Percentiles rank a stretch among this genome's conserved stretches.
Evolutionary conservation across 805 yeast genomes (phyloP).

Genomic region (Suhomyces sp.): DNA sequence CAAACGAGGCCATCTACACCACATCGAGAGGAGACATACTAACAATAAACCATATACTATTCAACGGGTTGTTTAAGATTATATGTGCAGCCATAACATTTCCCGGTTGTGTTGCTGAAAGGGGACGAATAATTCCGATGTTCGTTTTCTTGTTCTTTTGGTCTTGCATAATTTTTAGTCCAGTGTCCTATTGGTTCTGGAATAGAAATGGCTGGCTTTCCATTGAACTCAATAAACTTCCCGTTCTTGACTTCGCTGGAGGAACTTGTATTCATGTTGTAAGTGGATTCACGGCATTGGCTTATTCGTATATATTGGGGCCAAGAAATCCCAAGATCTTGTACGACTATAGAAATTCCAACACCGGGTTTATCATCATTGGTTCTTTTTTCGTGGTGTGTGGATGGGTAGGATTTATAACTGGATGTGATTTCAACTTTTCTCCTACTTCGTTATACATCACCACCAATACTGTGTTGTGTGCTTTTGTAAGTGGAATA

Average conservation of each 20-base stretch:
- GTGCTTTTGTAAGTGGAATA: constrained; percentile 34
- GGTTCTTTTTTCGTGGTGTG: constrained; percentile 31
- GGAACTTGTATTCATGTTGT: constrained; percentile 45
- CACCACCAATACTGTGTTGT: constrained; percentile 30
- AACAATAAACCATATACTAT: constrained; percentile 35
- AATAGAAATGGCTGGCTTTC: constrained; percentile 43
- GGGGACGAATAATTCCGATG: constrained; percentile 44
- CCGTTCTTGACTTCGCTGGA: constrained; percentile 46
- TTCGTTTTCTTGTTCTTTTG: constrained; percentile 36
- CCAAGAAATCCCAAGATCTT: constrained; percentile 40
- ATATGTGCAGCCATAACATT: constrained; percentile 40
- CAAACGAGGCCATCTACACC: constrained; percentile 18
- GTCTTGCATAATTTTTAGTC: constrained; percentile 41
- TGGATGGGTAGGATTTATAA: constrained; percentile 45
- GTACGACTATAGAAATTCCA: constrained; percentile 35
- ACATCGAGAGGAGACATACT: constrained; percentile 40
- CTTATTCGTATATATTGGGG: constrained; percentile 42
- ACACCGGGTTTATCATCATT: constrained; percentile 29
- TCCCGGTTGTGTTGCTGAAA: constrained; percentile 44
- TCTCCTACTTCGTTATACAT: constrained; percentile 31
- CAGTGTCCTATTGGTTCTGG: constrained; percentile 47
- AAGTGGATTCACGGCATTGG: constrained; percentile 44
- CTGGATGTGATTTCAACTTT: constrained; percentile 43
- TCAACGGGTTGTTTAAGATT: constrained; percentile 38
- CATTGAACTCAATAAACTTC: constrained; percentile 26